Base-by-base conservation (phyloP, 495 filamentous ascomycete species). In the Hypoxylon intermedium region DNA sequence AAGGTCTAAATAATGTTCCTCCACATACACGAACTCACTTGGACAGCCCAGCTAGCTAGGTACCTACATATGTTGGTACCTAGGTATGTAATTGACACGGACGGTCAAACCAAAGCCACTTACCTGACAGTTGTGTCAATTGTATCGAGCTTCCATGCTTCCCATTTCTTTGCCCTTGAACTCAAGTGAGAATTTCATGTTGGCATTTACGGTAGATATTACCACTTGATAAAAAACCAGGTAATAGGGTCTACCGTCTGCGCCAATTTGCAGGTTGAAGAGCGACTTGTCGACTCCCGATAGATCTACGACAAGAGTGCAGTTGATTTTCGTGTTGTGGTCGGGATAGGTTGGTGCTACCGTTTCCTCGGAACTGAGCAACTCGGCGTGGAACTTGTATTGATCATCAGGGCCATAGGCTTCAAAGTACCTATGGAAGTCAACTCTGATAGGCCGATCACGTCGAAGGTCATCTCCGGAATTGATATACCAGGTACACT, bases 401-500 rank as follows among this genome's bases (percentile, higher is more conserved):
- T n/a, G n/a, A 13, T 26, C 2, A 1, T 30, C 9, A 16, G n/a
- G n/a, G 23, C 42, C 3, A 4, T 45, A 12, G 15, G n/a, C 6
- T 2, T 45, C 12, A 11, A 77, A 56, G 9, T 58, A 70, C 3
- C 76, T 69, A 56, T 70, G 71, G 48, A 78, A 78, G 0, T 67
- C 58, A 46, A 78, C 75, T 6, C 63, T 65, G 55, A 79, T 74
- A 24, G 53, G 72, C 55, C 65, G 59, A 34, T 68, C 70, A 9
- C 69, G 65, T 0, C 62, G 59, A 19, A 77, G 68, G 18, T 76
- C 76, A 24, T 79, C 74, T 3, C 76, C 76, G 37, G 60, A 52
- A 41, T 65, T 45, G 46, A 78, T 79, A 49, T 76, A 78, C 76
- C 76, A 79, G 21, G 72, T 74, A 62, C 76, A n/a, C n/a, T n/a